These are phyloP conservation scores for Pyrus hybrid DNA, from an alignment of 331 rosid genomes.

Conservation along the genomic window DNA sequence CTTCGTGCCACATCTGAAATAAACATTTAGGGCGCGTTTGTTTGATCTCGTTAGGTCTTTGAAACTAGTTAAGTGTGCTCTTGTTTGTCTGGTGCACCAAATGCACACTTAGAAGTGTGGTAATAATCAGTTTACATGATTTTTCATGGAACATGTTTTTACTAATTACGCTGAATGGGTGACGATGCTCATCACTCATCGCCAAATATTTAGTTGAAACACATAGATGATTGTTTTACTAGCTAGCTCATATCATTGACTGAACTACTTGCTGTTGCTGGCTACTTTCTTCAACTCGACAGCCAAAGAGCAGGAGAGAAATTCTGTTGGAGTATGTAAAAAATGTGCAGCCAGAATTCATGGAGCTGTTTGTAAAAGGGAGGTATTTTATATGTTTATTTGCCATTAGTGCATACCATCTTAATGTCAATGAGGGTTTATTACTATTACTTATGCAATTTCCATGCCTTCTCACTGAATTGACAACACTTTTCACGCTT, in stretches of 20 bases:
- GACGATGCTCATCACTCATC: too few species aligned
- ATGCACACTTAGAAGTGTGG: too few species aligned
- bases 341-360: slow-evolving; percentile 95
- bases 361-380: slow-evolving; percentile 91
- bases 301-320: slow-evolving; percentile 91
- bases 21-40: too few species aligned
- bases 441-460: slow-evolving; percentile 4
- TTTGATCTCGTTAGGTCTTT: too few species aligned
- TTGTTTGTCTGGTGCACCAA: too few species aligned
- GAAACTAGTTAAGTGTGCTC: too few species aligned
- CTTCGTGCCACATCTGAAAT: too few species aligned
- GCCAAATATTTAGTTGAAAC: not conserved
- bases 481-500: slow-evolving; percentile 10
- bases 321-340: slow-evolving; percentile 88
- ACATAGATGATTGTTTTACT: not conserved
- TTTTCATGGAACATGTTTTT: too few species aligned
- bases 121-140: too few species aligned
- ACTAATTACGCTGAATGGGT: too few species aligned
- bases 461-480: not conserved
- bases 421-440: not conserved
- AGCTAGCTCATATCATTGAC: not conserved
- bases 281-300: slow-evolving; percentile 4
- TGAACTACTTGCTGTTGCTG: slow-evolving; percentile 2
- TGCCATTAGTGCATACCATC: not conserved
- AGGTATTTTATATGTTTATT: slow-evolving; percentile 30